phyloP scores from a whole-genome alignment of 257 asterid genomes.

The Penstemon newberryi region DNA sequence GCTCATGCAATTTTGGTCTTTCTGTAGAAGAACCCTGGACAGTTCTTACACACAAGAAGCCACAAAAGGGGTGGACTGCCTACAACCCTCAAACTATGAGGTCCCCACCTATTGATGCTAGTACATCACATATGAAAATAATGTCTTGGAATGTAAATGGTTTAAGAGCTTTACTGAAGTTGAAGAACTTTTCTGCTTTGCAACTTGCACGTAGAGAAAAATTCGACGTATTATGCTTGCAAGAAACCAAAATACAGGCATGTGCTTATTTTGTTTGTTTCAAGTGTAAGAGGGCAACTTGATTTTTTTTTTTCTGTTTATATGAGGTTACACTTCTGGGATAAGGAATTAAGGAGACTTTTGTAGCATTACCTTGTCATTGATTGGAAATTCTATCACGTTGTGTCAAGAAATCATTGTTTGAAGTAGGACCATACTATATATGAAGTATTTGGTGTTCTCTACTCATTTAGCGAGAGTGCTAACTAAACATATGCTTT shows the following conservation, averaged over 20 bases:
- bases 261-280: conserved; percentile 25
- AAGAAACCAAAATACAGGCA: conserved; percentile 95
- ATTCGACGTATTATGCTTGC: conserved; percentile 87
- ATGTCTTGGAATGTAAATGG: conserved; percentile 99
- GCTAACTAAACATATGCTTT: no score
- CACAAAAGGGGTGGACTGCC: conserved; percentile 76
- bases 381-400: background rate
- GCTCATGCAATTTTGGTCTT: conserved; percentile 33
- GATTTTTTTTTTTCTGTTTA: background rate
- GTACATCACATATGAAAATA: conserved; percentile 58
- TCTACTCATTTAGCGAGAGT: background rate
- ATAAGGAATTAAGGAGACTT: background rate
- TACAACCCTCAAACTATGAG: conserved; percentile 92
- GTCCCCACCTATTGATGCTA: conserved; percentile 59
- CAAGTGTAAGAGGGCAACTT: conserved; percentile 2
- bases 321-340: background rate
- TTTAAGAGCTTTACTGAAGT: conserved; percentile 78
- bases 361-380: background rate
- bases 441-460: background rate
- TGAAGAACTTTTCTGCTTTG: conserved; percentile 57
- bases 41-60: conserved; percentile 86
- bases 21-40: conserved; percentile 82
- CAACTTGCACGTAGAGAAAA: conserved; percentile 80
- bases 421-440: background rate
- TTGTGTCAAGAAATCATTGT: background rate